Base-by-base conservation (phyloP, 2,329 filamentous ascomycete species). In the Calonectria pseudoturangicola region DNA sequence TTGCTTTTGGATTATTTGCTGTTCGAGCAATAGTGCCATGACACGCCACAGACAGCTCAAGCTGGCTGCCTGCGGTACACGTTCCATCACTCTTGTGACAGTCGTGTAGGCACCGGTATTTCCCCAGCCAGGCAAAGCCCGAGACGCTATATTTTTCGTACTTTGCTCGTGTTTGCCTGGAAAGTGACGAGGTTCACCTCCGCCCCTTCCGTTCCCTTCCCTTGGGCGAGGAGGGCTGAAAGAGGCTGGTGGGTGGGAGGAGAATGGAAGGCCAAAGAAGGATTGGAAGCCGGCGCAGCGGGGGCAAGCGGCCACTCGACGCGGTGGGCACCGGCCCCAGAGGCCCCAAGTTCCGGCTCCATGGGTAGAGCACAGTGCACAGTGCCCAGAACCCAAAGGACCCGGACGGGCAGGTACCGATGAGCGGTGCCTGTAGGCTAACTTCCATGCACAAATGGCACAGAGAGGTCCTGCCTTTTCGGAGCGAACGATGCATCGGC, bases 401-500 rank as follows among this genome's bases (percentile, higher is more conserved):
- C 50, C 50, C 18, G 28, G 27, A 48, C 43, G 65, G 63, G 62
- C 63, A 66, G 54, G 69, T 66, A 71, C 63, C 63, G 48, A 39
- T 50, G 45, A 27, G 47, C 27, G 33, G 41, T 66, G 16, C 18
- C 33, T 51, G 47, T 66, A 66, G 51, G 43, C 45, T 41, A 51
- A 33, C 64, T 43, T 36, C 50, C 21, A 60, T n/a, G 36, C 33
- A 33, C 39, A 16, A 21, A 68, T 39, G 45, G 54, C 33, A 62
- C 54, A 21, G 56, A 62, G 45, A 43, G 27, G 48, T 56, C 48
- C 51, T 60, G 54, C 33, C 36, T 21, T 27, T 43, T 36, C 47
- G 33, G 27, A 33, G 62, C 51, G 13, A 18, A 48, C 65, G 54
- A 60, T 60, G 36, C 54, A 60, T 60, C 54, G 21, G 54, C 54